These are phyloP conservation scores for Coniosporium apollinis DNA, from an alignment of 495 filamentous ascomycete species.

Conservation along the genomic window DNA sequence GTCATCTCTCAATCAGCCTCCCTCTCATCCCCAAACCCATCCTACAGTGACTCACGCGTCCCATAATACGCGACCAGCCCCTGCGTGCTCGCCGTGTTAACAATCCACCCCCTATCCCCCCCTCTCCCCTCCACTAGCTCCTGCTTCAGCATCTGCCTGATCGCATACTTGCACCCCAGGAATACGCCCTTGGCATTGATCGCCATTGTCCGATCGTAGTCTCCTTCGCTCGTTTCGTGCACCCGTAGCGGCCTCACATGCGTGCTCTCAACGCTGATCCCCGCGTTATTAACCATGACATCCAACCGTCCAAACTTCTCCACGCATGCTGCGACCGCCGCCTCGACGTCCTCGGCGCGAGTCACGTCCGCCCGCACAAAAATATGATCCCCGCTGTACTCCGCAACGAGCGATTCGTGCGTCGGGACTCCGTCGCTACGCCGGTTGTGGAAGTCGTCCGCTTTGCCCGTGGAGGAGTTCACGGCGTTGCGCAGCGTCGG, in stretches of 20 bases:
- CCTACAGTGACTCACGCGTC: constrained; percentile 10
- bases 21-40: neutral
- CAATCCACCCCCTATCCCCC: constrained; percentile 37
- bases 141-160: constrained; percentile 36
- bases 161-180: constrained; percentile 33
- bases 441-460: constrained; percentile 9
- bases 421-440: constrained; percentile 6
- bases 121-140: constrained; percentile 22
- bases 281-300: constrained; percentile 40
- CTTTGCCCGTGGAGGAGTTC: constrained; percentile 9
- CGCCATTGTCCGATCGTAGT: constrained; percentile 55
- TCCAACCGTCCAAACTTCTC: constrained; percentile 30
- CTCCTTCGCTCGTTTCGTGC: constrained; percentile 25
- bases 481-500: constrained; percentile 6
- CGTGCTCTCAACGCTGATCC: constrained; percentile 19
- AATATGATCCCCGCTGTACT: constrained; percentile 13
- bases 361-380: constrained; percentile 26
- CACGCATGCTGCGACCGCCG: constrained; percentile 24
- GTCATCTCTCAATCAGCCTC: neutral
- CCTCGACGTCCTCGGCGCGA: constrained; percentile 21
- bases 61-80: constrained; percentile 25
- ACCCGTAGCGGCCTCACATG: constrained; percentile 13
- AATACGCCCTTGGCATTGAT: constrained; percentile 48
- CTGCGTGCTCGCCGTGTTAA: constrained; percentile 34
- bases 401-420: constrained; percentile 12